phyloP scores from a whole-genome alignment of 1,284 basidiomycete species.

The Exobasidium cylindrosporum region DNA sequence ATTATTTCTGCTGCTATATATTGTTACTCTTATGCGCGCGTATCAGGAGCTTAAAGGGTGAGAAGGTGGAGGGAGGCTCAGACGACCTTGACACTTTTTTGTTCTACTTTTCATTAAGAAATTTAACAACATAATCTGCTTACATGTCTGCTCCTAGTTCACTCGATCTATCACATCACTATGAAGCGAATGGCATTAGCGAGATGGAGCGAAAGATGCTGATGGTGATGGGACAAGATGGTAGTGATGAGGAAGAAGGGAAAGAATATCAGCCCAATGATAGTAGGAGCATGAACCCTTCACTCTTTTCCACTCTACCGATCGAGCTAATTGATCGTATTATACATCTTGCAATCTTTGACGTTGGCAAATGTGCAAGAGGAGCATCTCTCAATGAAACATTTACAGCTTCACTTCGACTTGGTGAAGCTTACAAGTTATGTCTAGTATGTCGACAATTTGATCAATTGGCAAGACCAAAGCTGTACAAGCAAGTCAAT shows the following conservation, averaged over 20 bases:
- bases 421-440: neutral
- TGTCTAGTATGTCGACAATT: slow-evolving; percentile 9
- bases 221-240: neutral
- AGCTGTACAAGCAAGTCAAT: neutral
- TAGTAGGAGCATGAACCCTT: neutral
- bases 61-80: too few species aligned
- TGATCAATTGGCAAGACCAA: slow-evolving; percentile 6
- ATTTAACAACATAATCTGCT: too few species aligned
- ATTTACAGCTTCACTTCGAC: neutral
- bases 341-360: neutral
- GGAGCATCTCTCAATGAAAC: neutral
- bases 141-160: neutral
- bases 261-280: neutral
- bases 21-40: too few species aligned
- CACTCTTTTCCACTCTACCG: neutral
- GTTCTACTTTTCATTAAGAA: too few species aligned
- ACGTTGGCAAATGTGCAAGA: neutral
- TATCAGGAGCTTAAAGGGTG: too few species aligned
- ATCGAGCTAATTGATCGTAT: neutral
- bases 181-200: neutral
- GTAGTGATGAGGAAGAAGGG: neutral
- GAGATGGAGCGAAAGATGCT: slow-evolving; percentile 3
- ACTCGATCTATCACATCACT: neutral
- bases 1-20: too few species aligned
- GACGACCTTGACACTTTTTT: too few species aligned